phyloP scores from a whole-genome alignment of 495 filamentous ascomycete species.

The Aspergillus haitiensis region DNA sequence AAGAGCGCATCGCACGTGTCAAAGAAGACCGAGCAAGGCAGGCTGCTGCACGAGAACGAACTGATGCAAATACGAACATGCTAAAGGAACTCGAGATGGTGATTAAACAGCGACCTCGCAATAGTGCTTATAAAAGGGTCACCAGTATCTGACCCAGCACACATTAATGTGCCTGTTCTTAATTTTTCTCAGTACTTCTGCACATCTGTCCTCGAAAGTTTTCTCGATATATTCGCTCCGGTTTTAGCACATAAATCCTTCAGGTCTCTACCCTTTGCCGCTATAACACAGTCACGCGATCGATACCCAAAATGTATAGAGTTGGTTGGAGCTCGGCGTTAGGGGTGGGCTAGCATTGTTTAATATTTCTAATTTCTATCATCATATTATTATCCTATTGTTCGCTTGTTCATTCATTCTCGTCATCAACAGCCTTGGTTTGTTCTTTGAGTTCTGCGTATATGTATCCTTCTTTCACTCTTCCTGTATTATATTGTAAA shows the following conservation, averaged over 20 bases:
- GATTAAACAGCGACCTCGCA: conserved; percentile 69
- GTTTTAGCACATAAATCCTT: conserved; percentile 16
- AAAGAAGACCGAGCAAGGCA: conserved; percentile 78
- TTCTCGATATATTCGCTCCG: conserved; percentile 13
- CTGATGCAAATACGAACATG: conserved; percentile 82
- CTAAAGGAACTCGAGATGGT: conserved; percentile 87
- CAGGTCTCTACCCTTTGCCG: background rate
- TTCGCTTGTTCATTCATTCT: no score
- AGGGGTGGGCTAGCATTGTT: conserved; percentile 10
- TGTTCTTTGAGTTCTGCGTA: conserved; percentile 7
- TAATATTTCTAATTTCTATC: conserved; percentile 16
- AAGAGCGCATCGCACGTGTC: conserved; percentile 86
- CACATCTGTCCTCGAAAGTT: background rate
- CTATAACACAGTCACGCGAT: conserved; percentile 23
- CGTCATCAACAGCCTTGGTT: background rate
- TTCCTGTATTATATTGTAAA: conserved; percentile 12
- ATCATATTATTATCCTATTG: background rate
- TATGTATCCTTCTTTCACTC: conserved; percentile 4
- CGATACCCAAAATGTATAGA: conserved; percentile 48
- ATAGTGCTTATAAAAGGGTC: conserved; percentile 43
- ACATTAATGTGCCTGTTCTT: background rate
- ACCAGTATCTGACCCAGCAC: conserved; percentile 44
- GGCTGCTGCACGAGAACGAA: conserved; percentile 65
- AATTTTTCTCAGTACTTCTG: conserved; percentile 14
- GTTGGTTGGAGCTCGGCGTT: conserved; percentile 42